Percentiles rank a stretch among this genome's conserved stretches.
phyloP scores from a whole-genome alignment of 805 yeast species.

The Suhomyces kilbournensis region DNA sequence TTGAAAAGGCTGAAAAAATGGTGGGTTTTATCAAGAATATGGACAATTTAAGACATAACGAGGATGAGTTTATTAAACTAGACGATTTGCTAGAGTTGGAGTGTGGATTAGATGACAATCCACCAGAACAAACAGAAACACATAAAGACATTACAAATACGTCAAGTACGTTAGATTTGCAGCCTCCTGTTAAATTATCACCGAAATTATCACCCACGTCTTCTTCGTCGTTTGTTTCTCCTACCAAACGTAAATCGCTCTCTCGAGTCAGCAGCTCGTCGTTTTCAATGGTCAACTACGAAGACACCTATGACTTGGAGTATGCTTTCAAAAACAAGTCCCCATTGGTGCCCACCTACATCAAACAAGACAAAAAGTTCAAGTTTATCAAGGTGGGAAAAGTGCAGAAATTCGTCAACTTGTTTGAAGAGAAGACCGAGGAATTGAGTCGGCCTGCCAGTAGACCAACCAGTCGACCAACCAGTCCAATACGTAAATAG shows the following conservation, averaged over 20 bases:
- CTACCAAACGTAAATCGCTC: conserved; percentile 12
- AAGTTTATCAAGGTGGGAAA: conserved; percentile 45
- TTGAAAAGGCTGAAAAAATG: conserved; percentile 2
- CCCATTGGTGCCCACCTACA: conserved; percentile 31
- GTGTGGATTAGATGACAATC: conserved; percentile 4
- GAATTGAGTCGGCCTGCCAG: not conserved
- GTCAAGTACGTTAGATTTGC: not conserved
- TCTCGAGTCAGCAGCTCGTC: conserved; percentile 19
- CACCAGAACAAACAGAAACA: not conserved
- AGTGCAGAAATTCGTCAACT: conserved; percentile 43
- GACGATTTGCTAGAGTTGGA: conserved; percentile 9
- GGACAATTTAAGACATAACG: conserved; percentile 31
- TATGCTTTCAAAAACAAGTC: conserved; percentile 30
- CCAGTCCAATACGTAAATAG: conserved; percentile 3
- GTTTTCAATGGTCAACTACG: conserved; percentile 23
- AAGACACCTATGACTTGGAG: conserved; percentile 27
- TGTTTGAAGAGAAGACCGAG: conserved; percentile 36
- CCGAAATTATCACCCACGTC: not conserved
- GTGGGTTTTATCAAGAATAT: conserved; percentile 22
- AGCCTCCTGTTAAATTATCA: not conserved
- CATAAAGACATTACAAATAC: not conserved
- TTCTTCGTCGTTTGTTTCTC: conserved; percentile 14
- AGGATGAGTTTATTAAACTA: conserved; percentile 9
- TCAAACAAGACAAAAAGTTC: conserved; percentile 41
- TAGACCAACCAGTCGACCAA: conserved; percentile 1